phyloP scores from a whole-genome alignment of 208 protist species.

The Vickermania ingenoplastis region DNA sequence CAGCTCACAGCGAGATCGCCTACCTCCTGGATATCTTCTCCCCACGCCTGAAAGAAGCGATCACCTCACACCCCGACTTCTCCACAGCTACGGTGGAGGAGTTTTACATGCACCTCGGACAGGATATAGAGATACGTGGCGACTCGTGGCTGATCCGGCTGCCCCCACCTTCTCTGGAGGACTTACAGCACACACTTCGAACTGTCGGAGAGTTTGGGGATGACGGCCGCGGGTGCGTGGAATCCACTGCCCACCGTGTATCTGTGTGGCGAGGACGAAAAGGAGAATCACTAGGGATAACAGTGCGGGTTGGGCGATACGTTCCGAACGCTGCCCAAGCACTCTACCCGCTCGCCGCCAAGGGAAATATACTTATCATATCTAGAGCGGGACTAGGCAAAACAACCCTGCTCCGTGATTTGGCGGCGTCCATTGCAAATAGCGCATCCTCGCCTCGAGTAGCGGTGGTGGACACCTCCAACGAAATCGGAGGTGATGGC shows the following conservation, averaged over 20 bases:
- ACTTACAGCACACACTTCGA: conserved; percentile 42
- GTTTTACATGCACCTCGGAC: conserved; percentile 65
- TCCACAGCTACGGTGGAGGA: conserved; percentile 46
- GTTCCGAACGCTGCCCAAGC: conserved; percentile 54
- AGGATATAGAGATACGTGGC: conserved; percentile 69
- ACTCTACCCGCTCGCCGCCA: conserved; percentile 34
- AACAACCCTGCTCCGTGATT: conserved; percentile 88
- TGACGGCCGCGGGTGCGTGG: conserved; percentile 70
- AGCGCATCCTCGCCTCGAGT: conserved; percentile 39
- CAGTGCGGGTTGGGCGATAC: conserved; percentile 76
- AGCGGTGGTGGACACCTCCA: conserved; percentile 91
- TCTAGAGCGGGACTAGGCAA: conserved; percentile 90
- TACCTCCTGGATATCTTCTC: conserved; percentile 56
- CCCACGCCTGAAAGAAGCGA: conserved; percentile 25
- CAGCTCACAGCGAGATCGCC: conserved; percentile 48
- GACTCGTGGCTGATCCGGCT: conserved; percentile 39
- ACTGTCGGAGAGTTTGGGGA: conserved; percentile 52
- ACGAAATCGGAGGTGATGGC: conserved; percentile 91
- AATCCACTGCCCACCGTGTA: conserved; percentile 60
- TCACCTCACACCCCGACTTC: conserved; percentile 37
- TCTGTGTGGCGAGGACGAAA: conserved; percentile 62
- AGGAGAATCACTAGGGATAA: conserved; percentile 75
- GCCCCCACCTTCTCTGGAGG: conserved; percentile 30
- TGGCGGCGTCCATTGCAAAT: conserved; percentile 60
- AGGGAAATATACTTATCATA: conserved; percentile 80